Evolutionary conservation across 352 stramenopile genomes (phyloP), one percentile per base, ranked within the genome.

Genomic region (Phytophthora palmivora): DNA sequence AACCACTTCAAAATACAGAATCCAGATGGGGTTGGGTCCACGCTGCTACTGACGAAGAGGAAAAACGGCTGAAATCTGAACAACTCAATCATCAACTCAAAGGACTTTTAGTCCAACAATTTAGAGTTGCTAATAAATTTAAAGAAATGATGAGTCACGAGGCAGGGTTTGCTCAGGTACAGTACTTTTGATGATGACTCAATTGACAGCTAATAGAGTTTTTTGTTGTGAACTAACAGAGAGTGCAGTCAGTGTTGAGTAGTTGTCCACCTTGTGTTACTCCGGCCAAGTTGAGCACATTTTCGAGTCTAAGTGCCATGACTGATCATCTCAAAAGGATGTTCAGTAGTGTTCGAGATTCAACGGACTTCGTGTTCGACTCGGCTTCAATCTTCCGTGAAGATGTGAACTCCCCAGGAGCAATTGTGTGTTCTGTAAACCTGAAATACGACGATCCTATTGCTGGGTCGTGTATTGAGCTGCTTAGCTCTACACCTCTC

Each of bases 11-110:
- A 28, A 28, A 6, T 28, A n/a, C 16, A 6, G 21, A 39, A 9
- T 44, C 14, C 38, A 70, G 60, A 34, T 65, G 54, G 61, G 32
- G 54, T 3, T 70, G 61, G 61, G 15, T 59, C 10, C 3, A 46
- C 8, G 12, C 22, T 11, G 48, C 26, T 9, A 60, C 43, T 8
- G 9, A 55, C 1, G 54, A 70, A 53, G 61, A 60, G 11, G 32
- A 52, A 6, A 70, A 61, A 36, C 54, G 46, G 42, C 39, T 28
- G 9, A 33, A 51, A 34, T 46, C 61, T 12, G 39, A 70, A 39
- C 19, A 60, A 18, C 32, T 70, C 9, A 70, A 70, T n/a, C 22
- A 51, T 6, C 46, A 60, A 36, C 37, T 70, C 1, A 46, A 26
- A 42, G 47, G 33, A 2, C 24, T 63, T 5, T 2, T 70, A 14